These are phyloP conservation scores for Neostapfia colusana DNA, from an alignment of 176 grass and related monocot genomes.

Conservation along the genomic window DNA sequence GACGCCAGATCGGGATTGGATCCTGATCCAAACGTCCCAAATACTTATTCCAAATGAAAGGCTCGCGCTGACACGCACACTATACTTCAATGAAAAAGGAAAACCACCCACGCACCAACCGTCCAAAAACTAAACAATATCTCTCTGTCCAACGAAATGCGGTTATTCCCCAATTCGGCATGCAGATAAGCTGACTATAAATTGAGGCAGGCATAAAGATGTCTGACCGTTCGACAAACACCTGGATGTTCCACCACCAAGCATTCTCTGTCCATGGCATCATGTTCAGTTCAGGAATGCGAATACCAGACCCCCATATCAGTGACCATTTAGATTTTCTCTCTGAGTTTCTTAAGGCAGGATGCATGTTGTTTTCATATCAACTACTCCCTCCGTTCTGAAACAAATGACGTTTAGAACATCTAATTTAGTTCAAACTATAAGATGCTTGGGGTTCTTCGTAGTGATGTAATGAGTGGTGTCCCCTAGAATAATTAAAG, in stretches of 20 bases:
- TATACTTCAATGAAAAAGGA: too few species aligned
- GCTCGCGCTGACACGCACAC: too few species aligned
- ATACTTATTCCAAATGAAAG: too few species aligned
- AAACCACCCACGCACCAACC: neutral
- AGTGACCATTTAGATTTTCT: constrained; percentile 22
- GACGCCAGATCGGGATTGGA: too few species aligned
- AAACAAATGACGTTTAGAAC: too few species aligned
- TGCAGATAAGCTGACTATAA: neutral
- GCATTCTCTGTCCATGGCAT: constrained; percentile 10
- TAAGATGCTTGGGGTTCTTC: constrained; percentile 28
- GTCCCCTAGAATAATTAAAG: neutral
- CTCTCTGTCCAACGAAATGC: neutral
- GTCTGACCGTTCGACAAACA: constrained; percentile 24
- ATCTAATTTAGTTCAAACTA: too few species aligned
- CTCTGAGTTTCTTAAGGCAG: constrained; percentile 11
- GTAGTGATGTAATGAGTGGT: constrained; percentile 37
- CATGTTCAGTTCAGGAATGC: constrained; percentile 16
- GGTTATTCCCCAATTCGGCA: neutral
- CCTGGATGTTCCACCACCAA: neutral
- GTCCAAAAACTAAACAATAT: neutral
- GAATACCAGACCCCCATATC: neutral
- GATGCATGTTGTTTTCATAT: constrained; percentile 29
- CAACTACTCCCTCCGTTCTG: constrained; percentile 18
- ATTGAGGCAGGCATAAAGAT: constrained; percentile 6
- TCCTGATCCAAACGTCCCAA: too few species aligned